phyloP scores from a whole-genome alignment of 2,329 filamentous ascomycete genomes.

The Pseudocercospora musae region DNA sequence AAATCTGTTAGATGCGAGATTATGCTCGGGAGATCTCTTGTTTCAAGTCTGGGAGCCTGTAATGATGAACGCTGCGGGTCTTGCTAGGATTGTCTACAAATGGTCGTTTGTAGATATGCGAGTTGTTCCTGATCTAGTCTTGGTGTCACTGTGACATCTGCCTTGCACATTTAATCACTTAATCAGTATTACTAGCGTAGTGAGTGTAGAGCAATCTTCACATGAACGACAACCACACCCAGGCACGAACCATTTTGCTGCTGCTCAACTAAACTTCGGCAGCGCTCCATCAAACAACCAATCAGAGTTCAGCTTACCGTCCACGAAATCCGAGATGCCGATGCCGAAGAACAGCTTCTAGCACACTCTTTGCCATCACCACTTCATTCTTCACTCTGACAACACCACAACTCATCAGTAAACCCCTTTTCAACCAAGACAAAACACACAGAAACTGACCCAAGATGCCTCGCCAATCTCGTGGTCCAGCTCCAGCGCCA shows the following conservation, averaged over 20 bases:
- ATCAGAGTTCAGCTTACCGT: constrained; percentile 3
- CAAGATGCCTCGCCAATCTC: constrained; percentile 49
- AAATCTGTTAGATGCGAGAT: not conserved
- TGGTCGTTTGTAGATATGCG: constrained; percentile 3
- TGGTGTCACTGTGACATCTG: not conserved
- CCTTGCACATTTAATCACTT: not conserved
- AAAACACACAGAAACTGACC: not conserved
- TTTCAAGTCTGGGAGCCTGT: not conserved
- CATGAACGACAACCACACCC: not conserved
- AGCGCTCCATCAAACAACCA: not conserved
- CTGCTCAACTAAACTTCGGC: constrained; percentile 4
- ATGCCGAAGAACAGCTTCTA: not conserved
- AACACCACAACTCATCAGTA: constrained; percentile 1
- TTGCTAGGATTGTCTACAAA: constrained; percentile 1
- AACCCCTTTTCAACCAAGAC: constrained; percentile 1
- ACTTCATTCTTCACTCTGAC: constrained; percentile 1
- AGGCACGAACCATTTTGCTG: not conserved
- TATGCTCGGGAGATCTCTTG: not conserved
- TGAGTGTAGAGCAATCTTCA: not conserved
- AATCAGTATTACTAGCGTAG: not conserved
- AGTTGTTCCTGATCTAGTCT: not conserved
- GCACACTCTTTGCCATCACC: constrained; percentile 14
- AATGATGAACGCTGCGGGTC: not conserved
- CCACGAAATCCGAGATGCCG: not conserved
- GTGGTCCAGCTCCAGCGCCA: constrained; percentile 44